Evolutionary conservation across 805 yeast genomes (phyloP).

Genomic region (Ogataea corticis): DNA sequence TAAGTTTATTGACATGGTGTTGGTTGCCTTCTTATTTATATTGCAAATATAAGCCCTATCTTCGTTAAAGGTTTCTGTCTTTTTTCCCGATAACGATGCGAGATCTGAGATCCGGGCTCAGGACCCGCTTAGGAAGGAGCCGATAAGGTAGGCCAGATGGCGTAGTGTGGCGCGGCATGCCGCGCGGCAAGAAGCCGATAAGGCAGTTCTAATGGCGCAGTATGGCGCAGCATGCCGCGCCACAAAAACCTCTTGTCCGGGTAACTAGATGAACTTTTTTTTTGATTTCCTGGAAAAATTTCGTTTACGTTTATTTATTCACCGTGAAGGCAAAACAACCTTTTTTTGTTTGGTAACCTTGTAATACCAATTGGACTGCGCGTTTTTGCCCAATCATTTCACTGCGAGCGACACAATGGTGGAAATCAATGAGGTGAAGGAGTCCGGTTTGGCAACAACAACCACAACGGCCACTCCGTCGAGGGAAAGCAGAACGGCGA

Average conservation of each 20-base stretch:
- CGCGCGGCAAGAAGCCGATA: not conserved
- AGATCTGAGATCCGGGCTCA: not conserved
- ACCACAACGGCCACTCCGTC: conserved; percentile 17
- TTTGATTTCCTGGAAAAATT: too few relatives aligned
- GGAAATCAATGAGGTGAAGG: conserved; percentile 74
- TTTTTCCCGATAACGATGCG: conserved; percentile 1
- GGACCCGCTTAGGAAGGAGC: not conserved
- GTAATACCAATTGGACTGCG: not conserved
- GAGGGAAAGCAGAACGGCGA: conserved; percentile 53
- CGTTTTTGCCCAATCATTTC: not conserved
- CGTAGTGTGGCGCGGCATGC: too few relatives aligned
- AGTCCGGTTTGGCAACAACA: conserved; percentile 31
- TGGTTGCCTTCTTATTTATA: too few relatives aligned
- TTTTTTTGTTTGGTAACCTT: conserved; percentile 5
- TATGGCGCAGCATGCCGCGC: too few relatives aligned
- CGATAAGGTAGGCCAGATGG: not conserved
- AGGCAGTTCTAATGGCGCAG: not conserved
- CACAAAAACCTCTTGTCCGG: too few relatives aligned
- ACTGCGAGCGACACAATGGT: conserved; percentile 49
- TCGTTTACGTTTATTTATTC: too few relatives aligned
- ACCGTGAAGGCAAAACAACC: not conserved
- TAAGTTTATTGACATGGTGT: too few relatives aligned
- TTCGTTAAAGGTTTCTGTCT: not conserved
- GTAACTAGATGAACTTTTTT: too few relatives aligned
- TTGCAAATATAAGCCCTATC: too few relatives aligned